These are phyloP conservation scores for Penicillium sp. DNA, from an alignment of 2,329 filamentous ascomycete genomes.

Conservation along the genomic window DNA sequence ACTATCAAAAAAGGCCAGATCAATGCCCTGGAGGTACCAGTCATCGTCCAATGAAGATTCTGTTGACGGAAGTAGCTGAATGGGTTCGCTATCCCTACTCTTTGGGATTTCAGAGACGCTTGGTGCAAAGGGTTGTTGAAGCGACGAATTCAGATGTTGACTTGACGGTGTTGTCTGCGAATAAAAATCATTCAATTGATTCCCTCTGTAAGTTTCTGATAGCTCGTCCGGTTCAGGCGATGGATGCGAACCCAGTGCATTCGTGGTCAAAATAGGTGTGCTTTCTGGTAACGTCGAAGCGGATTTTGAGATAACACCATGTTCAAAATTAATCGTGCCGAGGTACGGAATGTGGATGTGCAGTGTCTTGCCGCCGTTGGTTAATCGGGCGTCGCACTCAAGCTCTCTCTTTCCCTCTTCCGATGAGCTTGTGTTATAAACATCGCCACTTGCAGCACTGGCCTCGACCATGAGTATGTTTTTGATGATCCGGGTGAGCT, in stretches of 20 bases:
- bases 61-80: background rate
- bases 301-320: constrained; percentile 9
- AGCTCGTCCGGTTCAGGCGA: background rate
- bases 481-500: constrained; percentile 34
- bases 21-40: constrained; percentile 11
- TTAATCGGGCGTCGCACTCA: constrained; percentile 25
- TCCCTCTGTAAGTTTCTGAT: no score
- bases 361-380: constrained; percentile 21
- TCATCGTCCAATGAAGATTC: background rate
- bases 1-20: constrained; percentile 10
- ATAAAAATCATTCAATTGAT: no score
- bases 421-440: constrained; percentile 25
- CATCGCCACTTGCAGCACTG: constrained; percentile 29
- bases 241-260: background rate
- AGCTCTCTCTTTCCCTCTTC: constrained; percentile 13
- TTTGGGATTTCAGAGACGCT: background rate
- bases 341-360: constrained; percentile 44
- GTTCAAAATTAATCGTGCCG: constrained; percentile 39
- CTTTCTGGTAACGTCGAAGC: background rate
- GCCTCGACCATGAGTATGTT: constrained; percentile 43
- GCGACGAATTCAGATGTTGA: no score
- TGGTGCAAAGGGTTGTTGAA: background rate
- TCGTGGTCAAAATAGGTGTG: background rate
- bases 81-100: background rate
- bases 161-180: no score